Conservation (phyloP, 2,329 filamentous ascomycete species). For the Juglanconis oblonga region DNA sequence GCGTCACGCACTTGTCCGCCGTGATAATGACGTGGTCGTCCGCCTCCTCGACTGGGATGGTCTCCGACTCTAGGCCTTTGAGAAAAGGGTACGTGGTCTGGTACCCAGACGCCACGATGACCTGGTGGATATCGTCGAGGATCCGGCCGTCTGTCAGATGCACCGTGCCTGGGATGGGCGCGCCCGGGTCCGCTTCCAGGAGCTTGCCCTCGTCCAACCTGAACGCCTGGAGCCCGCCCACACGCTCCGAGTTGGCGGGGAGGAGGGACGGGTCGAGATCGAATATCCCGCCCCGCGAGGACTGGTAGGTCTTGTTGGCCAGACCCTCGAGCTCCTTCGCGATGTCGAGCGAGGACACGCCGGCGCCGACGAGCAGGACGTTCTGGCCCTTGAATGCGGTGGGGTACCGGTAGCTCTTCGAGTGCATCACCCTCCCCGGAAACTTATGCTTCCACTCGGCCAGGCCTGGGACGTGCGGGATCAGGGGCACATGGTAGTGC, state of each 20-base stretch:
- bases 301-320: conserved; percentile 42
- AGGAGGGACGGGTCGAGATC: conserved; percentile 54
- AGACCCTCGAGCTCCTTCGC: conserved; percentile 35
- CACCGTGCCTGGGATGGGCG: conserved; percentile 47
- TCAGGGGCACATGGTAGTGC: conserved; percentile 62
- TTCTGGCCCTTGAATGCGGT: conserved; percentile 51
- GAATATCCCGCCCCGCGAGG: conserved; percentile 57
- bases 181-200: conserved; percentile 9
- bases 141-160: conserved; percentile 50
- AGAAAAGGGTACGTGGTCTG: conserved; percentile 66
- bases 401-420: conserved; percentile 68
- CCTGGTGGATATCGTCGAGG: conserved; percentile 54
- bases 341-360: conserved; percentile 42
- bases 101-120: conserved; percentile 69
- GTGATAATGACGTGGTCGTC: conserved; percentile 56
- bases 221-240: conserved; percentile 50
- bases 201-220: conserved; percentile 30
- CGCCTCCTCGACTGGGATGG: conserved; percentile 40
- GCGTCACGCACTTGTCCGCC: conserved; percentile 56
- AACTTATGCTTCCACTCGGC: conserved; percentile 53
- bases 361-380: conserved; percentile 52
- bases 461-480: conserved; percentile 60
- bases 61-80: conserved; percentile 40
- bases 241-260: conserved; percentile 48
- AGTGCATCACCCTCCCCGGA: conserved; percentile 57